Conservation (phyloP, 2,329 filamentous ascomycete genomes). For the Sporothrix phasma region DNA sequence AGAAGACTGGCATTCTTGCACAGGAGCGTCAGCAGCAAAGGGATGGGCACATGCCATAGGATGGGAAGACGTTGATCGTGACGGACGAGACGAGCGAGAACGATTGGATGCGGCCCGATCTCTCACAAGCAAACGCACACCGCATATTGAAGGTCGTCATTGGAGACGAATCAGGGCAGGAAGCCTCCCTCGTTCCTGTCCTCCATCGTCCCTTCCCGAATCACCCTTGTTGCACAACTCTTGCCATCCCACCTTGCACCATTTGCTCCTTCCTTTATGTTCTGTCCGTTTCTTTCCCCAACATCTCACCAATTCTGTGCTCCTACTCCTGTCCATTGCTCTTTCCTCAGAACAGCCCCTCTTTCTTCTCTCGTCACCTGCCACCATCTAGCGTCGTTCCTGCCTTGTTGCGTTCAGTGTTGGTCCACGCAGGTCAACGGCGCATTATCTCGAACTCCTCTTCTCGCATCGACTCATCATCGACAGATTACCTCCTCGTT, state of each 20-base stretch:
- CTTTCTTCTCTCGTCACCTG: not conserved
- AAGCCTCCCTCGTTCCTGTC: not conserved
- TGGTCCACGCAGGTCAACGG: not conserved
- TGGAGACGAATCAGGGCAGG: not conserved
- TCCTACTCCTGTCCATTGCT: not conserved
- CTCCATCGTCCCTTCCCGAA: not conserved
- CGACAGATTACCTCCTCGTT: not conserved
- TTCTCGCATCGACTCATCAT: not conserved
- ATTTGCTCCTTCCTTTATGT: not conserved
- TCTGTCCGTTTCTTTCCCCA: not conserved
- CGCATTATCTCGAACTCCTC: not conserved
- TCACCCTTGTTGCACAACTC: not conserved
- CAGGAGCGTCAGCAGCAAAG: not conserved
- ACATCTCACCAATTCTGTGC: not conserved
- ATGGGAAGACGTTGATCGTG: not conserved
- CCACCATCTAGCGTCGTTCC: not conserved
- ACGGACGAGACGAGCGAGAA: too few species aligned
- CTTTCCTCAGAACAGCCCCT: not conserved
- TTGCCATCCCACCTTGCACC: not conserved
- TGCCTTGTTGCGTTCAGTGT: not conserved
- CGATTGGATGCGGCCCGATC: not conserved
- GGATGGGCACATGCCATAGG: not conserved
- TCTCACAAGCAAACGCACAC: not conserved
- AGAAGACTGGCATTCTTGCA: not conserved
- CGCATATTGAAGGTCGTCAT: not conserved